Percentiles rank a stretch among this genome's conserved stretches.
These are phyloP conservation scores for Komagataella kurtzmanii DNA, from an alignment of 805 yeast genomes.

Conservation along the genomic window DNA sequence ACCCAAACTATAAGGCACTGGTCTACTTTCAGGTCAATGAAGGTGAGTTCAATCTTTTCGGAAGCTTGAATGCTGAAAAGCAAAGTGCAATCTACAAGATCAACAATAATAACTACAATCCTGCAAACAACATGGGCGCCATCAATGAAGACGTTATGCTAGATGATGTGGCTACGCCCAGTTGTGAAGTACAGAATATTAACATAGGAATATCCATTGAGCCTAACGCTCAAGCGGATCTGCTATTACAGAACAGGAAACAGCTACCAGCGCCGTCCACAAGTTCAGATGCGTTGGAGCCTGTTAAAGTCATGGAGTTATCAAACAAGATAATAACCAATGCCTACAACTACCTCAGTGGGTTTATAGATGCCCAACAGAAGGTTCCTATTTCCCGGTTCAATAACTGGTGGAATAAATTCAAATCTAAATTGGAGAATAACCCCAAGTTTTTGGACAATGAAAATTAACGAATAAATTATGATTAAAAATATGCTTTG, in stretches of 20 bases:
- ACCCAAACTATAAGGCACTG: slow-evolving; percentile 63
- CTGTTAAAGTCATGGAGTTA: slow-evolving; percentile 29
- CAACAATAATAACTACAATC: slow-evolving; percentile 23
- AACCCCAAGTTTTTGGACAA: slow-evolving; percentile 75
- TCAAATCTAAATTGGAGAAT: slow-evolving; percentile 56
- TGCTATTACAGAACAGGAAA: slow-evolving; percentile 24
- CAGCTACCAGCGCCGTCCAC: slow-evolving; percentile 19
- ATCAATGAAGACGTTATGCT: slow-evolving; percentile 32
- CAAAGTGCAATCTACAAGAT: slow-evolving; percentile 89
- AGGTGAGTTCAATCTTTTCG: slow-evolving; percentile 48
- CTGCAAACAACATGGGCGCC: background rate
- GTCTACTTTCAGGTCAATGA: slow-evolving; percentile 77
- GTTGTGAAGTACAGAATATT: slow-evolving; percentile 16
- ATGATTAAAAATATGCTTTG: background rate
- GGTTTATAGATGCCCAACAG: slow-evolving; percentile 72
- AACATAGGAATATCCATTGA: slow-evolving; percentile 87
- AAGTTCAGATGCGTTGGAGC: background rate
- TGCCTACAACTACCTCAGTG: slow-evolving; percentile 82
- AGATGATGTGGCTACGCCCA: slow-evolving; percentile 30
- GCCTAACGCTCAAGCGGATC: slow-evolving; percentile 53
- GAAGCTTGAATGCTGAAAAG: slow-evolving; percentile 47
- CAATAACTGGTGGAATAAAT: slow-evolving; percentile 93
- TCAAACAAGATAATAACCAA: slow-evolving; percentile 85
- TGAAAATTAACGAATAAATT: slow-evolving; percentile 9
- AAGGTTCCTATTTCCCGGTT: slow-evolving; percentile 80